phyloP scores from a whole-genome alignment of 129 eudicot genomes.

The Lactuca saligna region DNA sequence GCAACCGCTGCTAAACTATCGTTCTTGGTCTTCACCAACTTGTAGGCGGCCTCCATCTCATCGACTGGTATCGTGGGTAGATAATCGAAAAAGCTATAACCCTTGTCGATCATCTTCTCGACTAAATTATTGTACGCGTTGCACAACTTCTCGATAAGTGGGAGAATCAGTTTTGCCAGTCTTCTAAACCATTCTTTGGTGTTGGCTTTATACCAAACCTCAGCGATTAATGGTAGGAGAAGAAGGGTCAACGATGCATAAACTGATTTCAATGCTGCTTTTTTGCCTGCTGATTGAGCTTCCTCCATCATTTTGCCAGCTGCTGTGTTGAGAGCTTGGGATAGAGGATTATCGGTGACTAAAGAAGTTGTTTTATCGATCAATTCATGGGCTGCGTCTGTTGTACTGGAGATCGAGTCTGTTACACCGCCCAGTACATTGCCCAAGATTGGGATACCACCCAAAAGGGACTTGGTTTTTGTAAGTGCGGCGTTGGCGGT shows the following conservation, averaged over 20 bases:
- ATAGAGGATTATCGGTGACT: slow-evolving; percentile 12
- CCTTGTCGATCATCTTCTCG: slow-evolving; percentile 37
- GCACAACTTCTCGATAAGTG: slow-evolving; percentile 45
- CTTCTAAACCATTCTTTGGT: slow-evolving; percentile 34
- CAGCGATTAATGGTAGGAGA: slow-evolving; percentile 36
- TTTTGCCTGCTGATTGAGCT: slow-evolving; percentile 40
- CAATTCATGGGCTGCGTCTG: slow-evolving; percentile 1
- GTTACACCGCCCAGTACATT: slow-evolving; percentile 3
- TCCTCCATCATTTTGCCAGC: slow-evolving; percentile 32
- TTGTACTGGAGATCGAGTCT: slow-evolving; percentile 12
- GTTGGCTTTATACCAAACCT: slow-evolving; percentile 48
- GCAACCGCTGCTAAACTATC: slow-evolving; percentile 26
- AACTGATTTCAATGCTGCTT: slow-evolving; percentile 44
- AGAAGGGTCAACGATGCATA: slow-evolving; percentile 38
- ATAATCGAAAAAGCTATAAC: slow-evolving; percentile 40
- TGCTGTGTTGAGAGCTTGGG: slow-evolving; percentile 29
- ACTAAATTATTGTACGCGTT: slow-evolving; percentile 49
- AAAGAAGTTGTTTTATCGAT: slow-evolving; percentile 5
- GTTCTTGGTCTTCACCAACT: slow-evolving; percentile 48
- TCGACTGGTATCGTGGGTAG: slow-evolving; percentile 58
- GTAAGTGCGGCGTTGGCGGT: slow-evolving; percentile 15
- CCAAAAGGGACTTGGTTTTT: slow-evolving; percentile 20
- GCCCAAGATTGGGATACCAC: slow-evolving; percentile 28
- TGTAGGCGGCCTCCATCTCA: slow-evolving; percentile 61
- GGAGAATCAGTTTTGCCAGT: slow-evolving; percentile 43